Evolutionary conservation across 345 rosid genomes (phyloP).

Genomic region (Moricandia arvensis): DNA sequence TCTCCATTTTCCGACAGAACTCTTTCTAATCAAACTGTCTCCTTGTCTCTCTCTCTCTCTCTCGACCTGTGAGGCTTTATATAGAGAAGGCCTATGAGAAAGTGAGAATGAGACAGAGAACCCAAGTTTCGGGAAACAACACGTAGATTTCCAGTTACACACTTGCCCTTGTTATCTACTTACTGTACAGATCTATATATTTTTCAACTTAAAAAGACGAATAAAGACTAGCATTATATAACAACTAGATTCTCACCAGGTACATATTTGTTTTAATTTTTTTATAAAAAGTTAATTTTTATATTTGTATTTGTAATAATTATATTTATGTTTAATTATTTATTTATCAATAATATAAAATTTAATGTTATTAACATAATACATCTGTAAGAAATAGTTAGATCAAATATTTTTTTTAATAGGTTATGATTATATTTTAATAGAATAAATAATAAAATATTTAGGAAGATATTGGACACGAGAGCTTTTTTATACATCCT

Average conservation of each 20-base stretch:
- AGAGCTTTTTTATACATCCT: not conserved
- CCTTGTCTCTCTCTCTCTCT: not conserved
- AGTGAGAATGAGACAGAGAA: slow-evolving; percentile 16
- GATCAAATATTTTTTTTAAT: no score
- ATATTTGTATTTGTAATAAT: no score
- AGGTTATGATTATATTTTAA: no score
- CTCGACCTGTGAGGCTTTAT: slow-evolving; percentile 32
- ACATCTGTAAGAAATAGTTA: no score
- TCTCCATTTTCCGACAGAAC: slow-evolving; percentile 26
- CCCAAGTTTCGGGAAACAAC: slow-evolving; percentile 9
- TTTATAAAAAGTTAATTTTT: no score
- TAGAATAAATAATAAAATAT: not conserved
- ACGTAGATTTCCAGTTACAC: not conserved
- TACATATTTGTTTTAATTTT: not conserved
- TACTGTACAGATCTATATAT: not conserved
- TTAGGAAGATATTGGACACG: not conserved
- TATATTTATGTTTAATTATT: no score
- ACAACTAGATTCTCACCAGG: no score
- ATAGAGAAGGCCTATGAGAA: slow-evolving; percentile 5
- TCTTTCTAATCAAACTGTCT: not conserved
- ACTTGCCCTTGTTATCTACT: not conserved
- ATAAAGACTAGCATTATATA: not conserved
- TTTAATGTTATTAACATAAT: no score
- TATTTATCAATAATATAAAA: no score
- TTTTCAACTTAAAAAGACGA: not conserved